Conservation (phyloP, 371 early-diverging fungal genomes). For the Mucor velutinosus region DNA sequence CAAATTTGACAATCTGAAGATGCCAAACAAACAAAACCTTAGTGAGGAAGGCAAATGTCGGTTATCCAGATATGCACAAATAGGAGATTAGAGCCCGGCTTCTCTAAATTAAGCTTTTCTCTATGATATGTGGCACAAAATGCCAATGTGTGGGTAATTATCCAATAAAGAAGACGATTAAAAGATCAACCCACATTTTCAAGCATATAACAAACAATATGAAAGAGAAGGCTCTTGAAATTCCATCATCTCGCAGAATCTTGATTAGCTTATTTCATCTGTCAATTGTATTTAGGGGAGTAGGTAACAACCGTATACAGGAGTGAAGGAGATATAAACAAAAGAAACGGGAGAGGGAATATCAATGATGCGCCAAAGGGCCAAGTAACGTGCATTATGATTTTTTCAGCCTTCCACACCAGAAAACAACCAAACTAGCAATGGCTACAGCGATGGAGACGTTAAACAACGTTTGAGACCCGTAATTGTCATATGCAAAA, state of each 20-base stretch:
- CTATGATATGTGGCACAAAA: neutral
- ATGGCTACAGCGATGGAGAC: constrained; percentile 15
- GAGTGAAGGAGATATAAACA: neutral
- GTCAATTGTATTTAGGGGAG: neutral
- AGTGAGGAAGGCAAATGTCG: too few relatives aligned
- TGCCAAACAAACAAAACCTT: neutral
- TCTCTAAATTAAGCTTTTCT: neutral
- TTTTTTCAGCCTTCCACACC: constrained; percentile 11
- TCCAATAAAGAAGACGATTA: neutral
- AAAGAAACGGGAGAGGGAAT: neutral
- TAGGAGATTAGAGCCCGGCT: neutral
- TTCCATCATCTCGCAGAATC: neutral
- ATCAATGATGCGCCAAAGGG: neutral
- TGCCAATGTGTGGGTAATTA: neutral
- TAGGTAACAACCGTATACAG: neutral
- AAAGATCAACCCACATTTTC: neutral
- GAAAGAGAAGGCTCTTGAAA: neutral
- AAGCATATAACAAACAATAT: neutral
- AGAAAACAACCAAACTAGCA: constrained; percentile 16
- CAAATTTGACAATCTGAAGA: neutral
- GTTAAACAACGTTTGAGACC: constrained; percentile 24
- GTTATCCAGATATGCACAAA: neutral
- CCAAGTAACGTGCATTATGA: neutral
- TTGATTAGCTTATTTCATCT: neutral
- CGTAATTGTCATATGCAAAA: constrained; percentile 34